phyloP scores from a whole-genome alignment of 2,329 filamentous ascomycete species.

The Ophiostoma sp. region DNA sequence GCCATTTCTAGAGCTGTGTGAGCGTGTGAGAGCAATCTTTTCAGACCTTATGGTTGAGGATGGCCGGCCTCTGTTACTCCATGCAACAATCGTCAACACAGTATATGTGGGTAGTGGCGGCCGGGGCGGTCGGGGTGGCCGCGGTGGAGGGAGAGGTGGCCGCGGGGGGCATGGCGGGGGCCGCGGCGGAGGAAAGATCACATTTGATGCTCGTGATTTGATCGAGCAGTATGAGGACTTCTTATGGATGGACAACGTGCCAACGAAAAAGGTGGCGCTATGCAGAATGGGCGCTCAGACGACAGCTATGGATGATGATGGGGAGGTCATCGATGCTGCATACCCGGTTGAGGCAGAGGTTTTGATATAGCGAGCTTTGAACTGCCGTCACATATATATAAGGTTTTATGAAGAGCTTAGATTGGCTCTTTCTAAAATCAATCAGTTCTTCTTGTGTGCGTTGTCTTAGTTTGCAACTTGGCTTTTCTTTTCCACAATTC shows the following conservation, averaged over 20 bases:
- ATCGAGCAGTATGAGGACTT: constrained; percentile 57
- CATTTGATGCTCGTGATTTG: constrained; percentile 51
- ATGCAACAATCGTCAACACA: constrained; percentile 83
- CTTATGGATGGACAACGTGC: constrained; percentile 64
- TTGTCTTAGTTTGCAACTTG: background rate
- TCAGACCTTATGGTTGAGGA: constrained; percentile 52
- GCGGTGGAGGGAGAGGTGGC: constrained; percentile 22
- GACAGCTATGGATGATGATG: constrained; percentile 52
- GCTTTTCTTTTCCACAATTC: background rate
- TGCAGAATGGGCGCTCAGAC: constrained; percentile 74
- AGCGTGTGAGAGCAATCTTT: constrained; percentile 51
- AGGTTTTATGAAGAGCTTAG: too few species aligned
- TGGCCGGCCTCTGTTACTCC: constrained; percentile 61
- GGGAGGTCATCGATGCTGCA: constrained; percentile 45
- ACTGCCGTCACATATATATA: background rate
- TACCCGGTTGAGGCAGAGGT: constrained; percentile 52
- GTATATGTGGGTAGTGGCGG: constrained; percentile 56
- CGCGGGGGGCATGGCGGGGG: constrained; percentile 25
- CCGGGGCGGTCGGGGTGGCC: constrained; percentile 25
- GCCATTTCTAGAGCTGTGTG: constrained; percentile 52
- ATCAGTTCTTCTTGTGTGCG: background rate
- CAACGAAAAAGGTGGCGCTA: constrained; percentile 66
- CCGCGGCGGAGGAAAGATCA: constrained; percentile 32
- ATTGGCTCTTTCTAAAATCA: too few species aligned
- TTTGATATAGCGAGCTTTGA: background rate